Conservation (phyloP, 768 basidiomycete species). For the Sporobolomyces phaffii region DNA sequence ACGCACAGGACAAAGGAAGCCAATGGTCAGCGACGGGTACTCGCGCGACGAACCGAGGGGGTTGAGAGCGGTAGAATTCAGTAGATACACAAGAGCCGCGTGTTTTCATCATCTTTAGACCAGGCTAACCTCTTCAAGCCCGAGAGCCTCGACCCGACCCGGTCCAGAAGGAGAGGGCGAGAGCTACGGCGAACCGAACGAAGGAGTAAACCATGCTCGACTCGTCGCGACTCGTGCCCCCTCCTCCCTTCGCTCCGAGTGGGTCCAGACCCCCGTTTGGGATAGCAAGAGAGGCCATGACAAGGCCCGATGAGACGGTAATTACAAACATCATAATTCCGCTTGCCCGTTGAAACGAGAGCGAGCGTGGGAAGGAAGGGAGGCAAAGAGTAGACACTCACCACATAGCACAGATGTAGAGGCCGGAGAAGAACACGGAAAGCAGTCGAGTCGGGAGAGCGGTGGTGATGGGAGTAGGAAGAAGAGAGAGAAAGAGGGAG, state of each 20-base stretch:
- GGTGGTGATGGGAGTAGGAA: background rate
- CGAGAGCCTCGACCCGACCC: background rate
- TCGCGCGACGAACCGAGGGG: background rate
- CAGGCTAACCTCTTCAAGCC: background rate
- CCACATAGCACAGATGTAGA: background rate
- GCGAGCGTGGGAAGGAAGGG: background rate
- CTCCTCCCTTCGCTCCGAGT: background rate
- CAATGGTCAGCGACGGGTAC: background rate
- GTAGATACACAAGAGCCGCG: conserved; percentile 23
- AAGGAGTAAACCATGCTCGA: conserved; percentile 22
- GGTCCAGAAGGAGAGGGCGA: background rate
- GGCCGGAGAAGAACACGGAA: background rate
- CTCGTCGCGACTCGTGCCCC: too few species aligned
- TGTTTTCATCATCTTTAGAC: conserved; percentile 17
- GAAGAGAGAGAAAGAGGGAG: background rate
- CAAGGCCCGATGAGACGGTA: conserved; percentile 10
- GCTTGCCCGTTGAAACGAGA: background rate
- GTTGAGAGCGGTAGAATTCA: background rate
- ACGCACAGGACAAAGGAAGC: background rate
- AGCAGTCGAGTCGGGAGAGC: background rate
- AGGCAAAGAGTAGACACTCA: background rate
- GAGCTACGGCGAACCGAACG: conserved; percentile 17
- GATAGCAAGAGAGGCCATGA: background rate
- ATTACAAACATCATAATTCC: conserved; percentile 17
- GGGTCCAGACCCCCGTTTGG: background rate